These are phyloP conservation scores for Sporisorium sorghi DNA, from an alignment of 1,284 basidiomycete genomes.

Conservation along the genomic window DNA sequence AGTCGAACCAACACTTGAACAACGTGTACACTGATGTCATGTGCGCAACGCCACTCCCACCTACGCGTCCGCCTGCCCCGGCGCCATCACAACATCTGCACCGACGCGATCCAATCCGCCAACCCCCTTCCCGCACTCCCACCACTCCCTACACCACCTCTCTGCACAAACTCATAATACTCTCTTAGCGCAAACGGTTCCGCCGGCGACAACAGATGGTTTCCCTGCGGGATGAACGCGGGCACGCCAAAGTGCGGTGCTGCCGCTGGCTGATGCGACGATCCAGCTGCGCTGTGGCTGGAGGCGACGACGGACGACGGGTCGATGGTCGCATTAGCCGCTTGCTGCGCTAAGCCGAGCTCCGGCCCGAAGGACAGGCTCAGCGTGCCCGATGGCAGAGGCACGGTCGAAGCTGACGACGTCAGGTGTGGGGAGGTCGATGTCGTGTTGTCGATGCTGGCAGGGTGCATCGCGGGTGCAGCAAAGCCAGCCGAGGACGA, in stretches of 20 bases:
- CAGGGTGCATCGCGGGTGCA: not conserved
- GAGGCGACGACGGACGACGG: not conserved
- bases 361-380: slow-evolving; percentile 15
- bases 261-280: not conserved
- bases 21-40: no score
- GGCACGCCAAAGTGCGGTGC: slow-evolving; percentile 33
- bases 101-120: slow-evolving; percentile 33
- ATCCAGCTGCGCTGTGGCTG: not conserved
- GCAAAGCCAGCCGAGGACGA: not conserved
- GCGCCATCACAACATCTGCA: slow-evolving; percentile 28
- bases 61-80: not conserved
- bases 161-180: slow-evolving; percentile 29
- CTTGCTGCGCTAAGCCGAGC: slow-evolving; percentile 1
- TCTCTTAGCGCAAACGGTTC: slow-evolving; percentile 36
- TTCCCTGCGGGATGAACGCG: not conserved
- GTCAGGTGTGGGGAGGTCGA: not conserved
- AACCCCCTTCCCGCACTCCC: not conserved
- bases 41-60: no score
- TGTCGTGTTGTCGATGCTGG: not conserved
- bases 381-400: slow-evolving; percentile 12
- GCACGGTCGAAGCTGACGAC: not conserved
- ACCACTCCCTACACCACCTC: not conserved
- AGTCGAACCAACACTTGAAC: no score
- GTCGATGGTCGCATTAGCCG: not conserved
- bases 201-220: slow-evolving; percentile 17